Evolutionary conservation across 768 basidiomycete genomes (phyloP), one percentile per base, ranked within the genome.

Genomic region (Rhodotorula diobovata): DNA sequence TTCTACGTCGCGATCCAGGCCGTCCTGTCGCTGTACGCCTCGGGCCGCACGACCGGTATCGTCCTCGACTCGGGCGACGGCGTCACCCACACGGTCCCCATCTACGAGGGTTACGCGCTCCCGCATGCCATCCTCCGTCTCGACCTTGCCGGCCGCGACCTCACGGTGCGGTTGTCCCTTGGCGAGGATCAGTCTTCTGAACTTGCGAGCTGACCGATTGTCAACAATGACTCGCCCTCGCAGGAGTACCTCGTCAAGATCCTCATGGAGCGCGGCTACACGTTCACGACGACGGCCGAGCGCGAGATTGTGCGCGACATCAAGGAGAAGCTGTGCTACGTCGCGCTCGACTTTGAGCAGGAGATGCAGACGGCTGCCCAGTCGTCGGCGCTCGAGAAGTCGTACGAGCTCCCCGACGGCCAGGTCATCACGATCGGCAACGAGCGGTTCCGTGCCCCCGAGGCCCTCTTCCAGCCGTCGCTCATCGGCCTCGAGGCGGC

Each of bases 241-340:
- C 55, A 65, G 69, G 75, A 75, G 68, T 88, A 83, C 81, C 81
- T 93, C 76, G 86, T 89, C 85, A 91, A 91, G 84, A 87, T 89
- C 78, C 82, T 93, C 80, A 89, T 86, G 81, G 93, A 96, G 82
- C 88, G 93, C 78, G 93, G 93, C 20, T 94, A 96, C 82, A 85
- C 87, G 28, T 95, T 96, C 86, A 93, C 90, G 76, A 95, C 93
- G 73, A 89, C 91, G 21, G 92, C 78, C 67, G 77, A 79, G 73
- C 77, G 77, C 32, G 76, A 77, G 87, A 92, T 96, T 69, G 93
- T 95, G 77, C 86, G 93, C 70, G 93, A 95, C 81, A 94, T 96
- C 85, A 96, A 96, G 85, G 91, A 93, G 86, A 93, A 92, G 85
- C 87, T 94, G 39, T 93, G 92, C 81, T 94, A 94, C 80, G 93